A percentile compares a stretch with the other conserved stretches of the same genome.
These are phyloP conservation scores for Phytophthora sp. DNA, from an alignment of 352 stramenopile species.

Conservation along the genomic window DNA sequence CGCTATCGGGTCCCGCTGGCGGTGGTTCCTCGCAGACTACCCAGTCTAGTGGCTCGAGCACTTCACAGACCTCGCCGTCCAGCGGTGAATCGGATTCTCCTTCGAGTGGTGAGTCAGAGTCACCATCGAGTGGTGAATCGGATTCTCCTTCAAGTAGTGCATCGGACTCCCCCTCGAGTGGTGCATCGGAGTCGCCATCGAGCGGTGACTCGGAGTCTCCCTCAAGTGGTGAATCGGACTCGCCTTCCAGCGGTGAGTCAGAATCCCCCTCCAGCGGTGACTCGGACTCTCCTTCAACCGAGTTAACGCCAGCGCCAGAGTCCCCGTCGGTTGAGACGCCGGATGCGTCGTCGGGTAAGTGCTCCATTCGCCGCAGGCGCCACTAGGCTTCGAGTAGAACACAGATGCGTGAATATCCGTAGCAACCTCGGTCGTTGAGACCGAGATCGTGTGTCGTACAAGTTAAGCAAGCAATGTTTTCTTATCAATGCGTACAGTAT, in stretches of 20 bases:
- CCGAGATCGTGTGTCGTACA: constrained; percentile 12
- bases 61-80: constrained; percentile 15
- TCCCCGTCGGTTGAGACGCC: constrained; percentile 20
- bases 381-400: constrained; percentile 8
- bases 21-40: constrained; percentile 16
- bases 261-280: constrained; percentile 3
- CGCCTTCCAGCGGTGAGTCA: constrained; percentile 1
- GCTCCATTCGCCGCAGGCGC: constrained; percentile 20
- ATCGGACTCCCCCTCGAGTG: not conserved
- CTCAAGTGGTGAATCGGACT: constrained; percentile 2
- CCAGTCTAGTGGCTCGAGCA: constrained; percentile 15
- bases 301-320: constrained; percentile 5
- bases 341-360: constrained; percentile 12
- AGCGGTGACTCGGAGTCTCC: constrained; percentile 6
- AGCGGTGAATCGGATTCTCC: constrained; percentile 14
- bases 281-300: constrained; percentile 10
- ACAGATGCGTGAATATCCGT: constrained; percentile 15
- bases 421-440: not conserved
- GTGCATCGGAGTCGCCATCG: not conserved
- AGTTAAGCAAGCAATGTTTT: not conserved
- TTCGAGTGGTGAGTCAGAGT: constrained; percentile 5
- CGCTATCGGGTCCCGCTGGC: constrained; percentile 19
- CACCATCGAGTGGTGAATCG: not conserved
- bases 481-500: not conserved
- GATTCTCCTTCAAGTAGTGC: constrained; percentile 4